Evolutionary conservation across 1,284 basidiomycete species (phyloP).

Genomic region (Moniliophthora roreri): DNA sequence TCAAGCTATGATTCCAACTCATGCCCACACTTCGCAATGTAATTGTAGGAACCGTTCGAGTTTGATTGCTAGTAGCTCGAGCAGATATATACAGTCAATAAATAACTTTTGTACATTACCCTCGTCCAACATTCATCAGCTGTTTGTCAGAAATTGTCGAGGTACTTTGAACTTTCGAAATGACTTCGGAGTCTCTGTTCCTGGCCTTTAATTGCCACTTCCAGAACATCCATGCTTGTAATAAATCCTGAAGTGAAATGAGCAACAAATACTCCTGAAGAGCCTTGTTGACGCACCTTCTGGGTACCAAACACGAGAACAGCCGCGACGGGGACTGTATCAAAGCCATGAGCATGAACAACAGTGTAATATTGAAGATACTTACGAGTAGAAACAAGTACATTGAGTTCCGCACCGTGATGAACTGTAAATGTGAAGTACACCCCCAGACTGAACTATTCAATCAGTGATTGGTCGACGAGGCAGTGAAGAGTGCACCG

Average conservation of each 20-base stretch:
- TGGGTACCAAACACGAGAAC: constrained; percentile 15
- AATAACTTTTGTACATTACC: no score
- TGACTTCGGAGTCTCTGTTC: no score
- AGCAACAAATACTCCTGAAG: no score
- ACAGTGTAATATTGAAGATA: not conserved
- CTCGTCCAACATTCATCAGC: no score
- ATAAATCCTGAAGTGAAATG: constrained; percentile 10
- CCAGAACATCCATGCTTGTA: constrained; percentile 14
- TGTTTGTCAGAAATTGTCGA: no score
- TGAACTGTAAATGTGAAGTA: constrained; percentile 13
- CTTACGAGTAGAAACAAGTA: constrained; percentile 14
- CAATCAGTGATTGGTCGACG: not conserved
- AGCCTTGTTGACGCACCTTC: constrained; percentile 2
- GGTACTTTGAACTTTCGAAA: no score
- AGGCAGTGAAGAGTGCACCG: not conserved
- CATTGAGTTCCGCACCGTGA: constrained; percentile 14
- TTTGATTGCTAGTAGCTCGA: no score
- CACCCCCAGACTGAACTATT: constrained; percentile 7
- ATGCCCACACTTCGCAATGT: no score
- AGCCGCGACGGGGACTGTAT: constrained; percentile 14
- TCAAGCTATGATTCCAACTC: not conserved
- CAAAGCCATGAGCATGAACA: no score
- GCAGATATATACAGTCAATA: no score
- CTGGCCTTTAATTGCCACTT: no score
- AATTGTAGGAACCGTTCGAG: no score